Conservation (phyloP, 139 green algal species). For the Trebouxia sp. region DNA sequence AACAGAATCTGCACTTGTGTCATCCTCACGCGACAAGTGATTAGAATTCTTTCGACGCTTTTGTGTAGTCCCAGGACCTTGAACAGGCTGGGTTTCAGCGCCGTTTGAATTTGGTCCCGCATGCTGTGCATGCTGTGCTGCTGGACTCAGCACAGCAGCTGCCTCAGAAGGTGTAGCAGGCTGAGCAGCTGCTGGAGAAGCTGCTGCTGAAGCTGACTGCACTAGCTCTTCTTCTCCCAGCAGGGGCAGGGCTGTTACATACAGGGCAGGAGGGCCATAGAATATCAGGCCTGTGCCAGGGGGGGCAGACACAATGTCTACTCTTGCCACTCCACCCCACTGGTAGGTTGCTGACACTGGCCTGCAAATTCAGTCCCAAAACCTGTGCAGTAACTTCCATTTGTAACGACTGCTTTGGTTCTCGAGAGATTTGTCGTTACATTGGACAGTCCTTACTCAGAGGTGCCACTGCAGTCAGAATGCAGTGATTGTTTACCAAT, state of each 20-base stretch:
- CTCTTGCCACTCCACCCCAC: slow-evolving; percentile 71
- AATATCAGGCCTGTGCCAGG: slow-evolving; percentile 58
- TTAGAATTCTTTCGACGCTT: no score
- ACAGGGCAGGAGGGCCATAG: slow-evolving; percentile 56
- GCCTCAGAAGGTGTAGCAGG: not conserved
- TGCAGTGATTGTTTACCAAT: not conserved
- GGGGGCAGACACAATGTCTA: slow-evolving; percentile 74
- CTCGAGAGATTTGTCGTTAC: no score
- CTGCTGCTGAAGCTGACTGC: not conserved
- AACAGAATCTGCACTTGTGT: no score
- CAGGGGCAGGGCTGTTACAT: slow-evolving; percentile 33
- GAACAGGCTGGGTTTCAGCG: not conserved
- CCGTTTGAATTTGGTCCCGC: not conserved
- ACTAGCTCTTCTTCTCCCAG: not conserved
- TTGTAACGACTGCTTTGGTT: no score
- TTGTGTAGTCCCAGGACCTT: no score
- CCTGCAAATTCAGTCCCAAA: not conserved
- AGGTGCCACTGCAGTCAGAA: no score
- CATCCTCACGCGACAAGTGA: no score
- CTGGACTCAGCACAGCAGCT: not conserved
- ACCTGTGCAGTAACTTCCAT: not conserved
- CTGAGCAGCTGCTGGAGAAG: not conserved
- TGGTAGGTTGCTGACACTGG: slow-evolving; percentile 47
- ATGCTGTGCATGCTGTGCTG: slow-evolving; percentile 10
- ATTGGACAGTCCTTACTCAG: no score